Evolutionary conservation across 140 eudicot species (phyloP).

Genomic region (Ambrosia hybrid): DNA sequence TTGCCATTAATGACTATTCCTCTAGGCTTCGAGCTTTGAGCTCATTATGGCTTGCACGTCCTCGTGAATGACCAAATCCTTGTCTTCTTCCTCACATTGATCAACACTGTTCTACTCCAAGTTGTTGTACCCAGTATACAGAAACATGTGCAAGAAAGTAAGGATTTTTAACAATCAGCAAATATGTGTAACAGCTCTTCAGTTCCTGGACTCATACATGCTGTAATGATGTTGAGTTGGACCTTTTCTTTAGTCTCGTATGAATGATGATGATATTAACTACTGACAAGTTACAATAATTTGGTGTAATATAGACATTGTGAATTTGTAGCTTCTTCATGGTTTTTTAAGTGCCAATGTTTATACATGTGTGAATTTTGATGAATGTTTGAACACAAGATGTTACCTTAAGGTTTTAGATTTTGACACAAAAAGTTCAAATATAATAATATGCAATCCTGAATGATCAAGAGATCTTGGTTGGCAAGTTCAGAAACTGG

Average conservation of each 20-base stretch:
- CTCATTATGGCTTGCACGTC: constrained; percentile 69
- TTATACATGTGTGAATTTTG: constrained; percentile 19
- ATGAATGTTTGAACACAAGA: background rate
- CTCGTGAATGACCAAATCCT: constrained; percentile 40
- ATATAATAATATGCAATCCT: no score
- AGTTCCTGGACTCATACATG: constrained; percentile 1
- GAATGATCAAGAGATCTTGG: no score
- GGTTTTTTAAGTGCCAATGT: constrained; percentile 26
- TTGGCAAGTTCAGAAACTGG: no score
- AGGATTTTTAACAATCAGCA: constrained; percentile 30
- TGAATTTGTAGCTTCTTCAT: constrained; percentile 25
- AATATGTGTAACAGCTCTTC: constrained; percentile 15
- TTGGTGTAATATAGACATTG: no score
- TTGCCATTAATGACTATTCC: constrained; percentile 57
- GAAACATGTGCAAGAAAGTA: constrained; percentile 19
- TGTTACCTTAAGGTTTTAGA: background rate
- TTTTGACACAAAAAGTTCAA: background rate
- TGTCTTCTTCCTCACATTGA: background rate
- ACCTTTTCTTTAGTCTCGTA: background rate
- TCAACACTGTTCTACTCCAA: constrained; percentile 16
- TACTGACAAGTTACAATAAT: constrained; percentile 22
- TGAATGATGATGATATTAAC: constrained; percentile 16
- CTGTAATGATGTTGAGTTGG: no score
- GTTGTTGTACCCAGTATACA: constrained; percentile 24
- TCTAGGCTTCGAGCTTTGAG: constrained; percentile 62